phyloP scores from a whole-genome alignment of 495 filamentous ascomycete species.

The Hyaloscypha hepaticicola region DNA sequence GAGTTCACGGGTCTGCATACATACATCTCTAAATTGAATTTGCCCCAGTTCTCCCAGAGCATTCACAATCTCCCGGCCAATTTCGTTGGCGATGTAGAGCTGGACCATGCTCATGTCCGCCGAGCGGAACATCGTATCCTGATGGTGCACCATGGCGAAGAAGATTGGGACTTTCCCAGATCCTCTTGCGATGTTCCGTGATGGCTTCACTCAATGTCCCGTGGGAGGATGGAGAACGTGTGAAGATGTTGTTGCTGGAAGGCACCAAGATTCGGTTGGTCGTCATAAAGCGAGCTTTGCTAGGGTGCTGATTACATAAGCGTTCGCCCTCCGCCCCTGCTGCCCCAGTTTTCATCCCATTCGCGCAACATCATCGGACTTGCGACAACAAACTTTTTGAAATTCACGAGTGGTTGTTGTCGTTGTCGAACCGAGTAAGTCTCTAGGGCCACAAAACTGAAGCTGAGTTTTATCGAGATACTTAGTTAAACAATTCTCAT shows the following conservation, averaged over 20 bases:
- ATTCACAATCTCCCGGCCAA: conserved; percentile 94
- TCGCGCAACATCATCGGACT: not conserved
- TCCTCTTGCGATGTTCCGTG: conserved; percentile 20
- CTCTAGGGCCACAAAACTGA: too few relatives aligned
- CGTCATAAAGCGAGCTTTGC: not conserved
- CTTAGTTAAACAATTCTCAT: too few relatives aligned
- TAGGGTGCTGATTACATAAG: not conserved
- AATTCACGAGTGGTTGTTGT: not conserved
- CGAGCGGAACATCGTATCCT: conserved; percentile 98
- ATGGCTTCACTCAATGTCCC: conserved; percentile 14
- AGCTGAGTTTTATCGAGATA: too few relatives aligned
- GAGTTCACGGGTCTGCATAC: conserved; percentile 35
- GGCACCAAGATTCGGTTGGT: conserved; percentile 6
- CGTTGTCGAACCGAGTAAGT: too few relatives aligned
- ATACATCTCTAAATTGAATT: conserved; percentile 95
- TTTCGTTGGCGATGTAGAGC: conserved; percentile 98
- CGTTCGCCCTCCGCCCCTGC: too few relatives aligned
- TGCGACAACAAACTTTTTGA: not conserved
- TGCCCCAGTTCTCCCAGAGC: conserved; percentile 93
- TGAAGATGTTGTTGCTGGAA: conserved; percentile 2
- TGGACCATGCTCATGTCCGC: conserved; percentile 99
- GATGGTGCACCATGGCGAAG: conserved; percentile 49
- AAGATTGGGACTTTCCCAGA: conserved; percentile 11
- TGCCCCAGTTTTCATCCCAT: not conserved
- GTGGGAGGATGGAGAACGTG: not conserved